Percentiles rank a stretch among this genome's conserved stretches.
Conservation (phyloP, 1,284 basidiomycete genomes). For the Cutaneotrichosporon sp. region DNA sequence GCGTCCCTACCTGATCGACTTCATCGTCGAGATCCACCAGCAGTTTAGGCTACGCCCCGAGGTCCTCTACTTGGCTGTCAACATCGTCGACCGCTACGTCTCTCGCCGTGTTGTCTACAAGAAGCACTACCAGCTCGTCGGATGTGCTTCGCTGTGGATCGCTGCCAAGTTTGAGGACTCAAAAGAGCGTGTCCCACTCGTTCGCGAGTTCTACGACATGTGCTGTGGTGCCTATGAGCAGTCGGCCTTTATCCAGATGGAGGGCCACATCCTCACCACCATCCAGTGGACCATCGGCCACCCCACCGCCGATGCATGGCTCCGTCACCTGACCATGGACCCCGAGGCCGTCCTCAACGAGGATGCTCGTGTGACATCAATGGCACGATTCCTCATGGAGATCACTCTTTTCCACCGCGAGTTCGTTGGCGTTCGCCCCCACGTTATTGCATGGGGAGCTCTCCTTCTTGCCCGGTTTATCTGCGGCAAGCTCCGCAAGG, state of each 20-base stretch:
- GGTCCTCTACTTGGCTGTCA: slow-evolving; percentile 95
- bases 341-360: slow-evolving; percentile 60
- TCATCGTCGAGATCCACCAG: slow-evolving; percentile 97
- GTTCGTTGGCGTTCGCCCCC: slow-evolving; percentile 80
- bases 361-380: slow-evolving; percentile 82
- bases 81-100: slow-evolving; percentile 98
- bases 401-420: slow-evolving; percentile 95
- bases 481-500: slow-evolving; percentile 67
- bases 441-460: slow-evolving; percentile 79
- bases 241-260: slow-evolving; percentile 91
- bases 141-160: slow-evolving; percentile 97
- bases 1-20: slow-evolving; percentile 98
- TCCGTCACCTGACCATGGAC: slow-evolving; percentile 55
- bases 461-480: slow-evolving; percentile 84
- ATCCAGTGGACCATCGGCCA: slow-evolving; percentile 97
- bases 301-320: slow-evolving; percentile 96
- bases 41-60: slow-evolving; percentile 94
- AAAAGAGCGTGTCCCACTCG: slow-evolving; percentile 94
- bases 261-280: slow-evolving; percentile 91
- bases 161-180: slow-evolving; percentile 99
- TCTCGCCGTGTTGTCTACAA: slow-evolving; percentile 97
- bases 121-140: slow-evolving; percentile 98
- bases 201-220: slow-evolving; percentile 87
- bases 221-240: slow-evolving; percentile 95
- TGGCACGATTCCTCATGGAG: slow-evolving; percentile 97